phyloP scores from a whole-genome alignment of 2,329 filamentous ascomycete species.

The Niveomyces coronatus region DNA sequence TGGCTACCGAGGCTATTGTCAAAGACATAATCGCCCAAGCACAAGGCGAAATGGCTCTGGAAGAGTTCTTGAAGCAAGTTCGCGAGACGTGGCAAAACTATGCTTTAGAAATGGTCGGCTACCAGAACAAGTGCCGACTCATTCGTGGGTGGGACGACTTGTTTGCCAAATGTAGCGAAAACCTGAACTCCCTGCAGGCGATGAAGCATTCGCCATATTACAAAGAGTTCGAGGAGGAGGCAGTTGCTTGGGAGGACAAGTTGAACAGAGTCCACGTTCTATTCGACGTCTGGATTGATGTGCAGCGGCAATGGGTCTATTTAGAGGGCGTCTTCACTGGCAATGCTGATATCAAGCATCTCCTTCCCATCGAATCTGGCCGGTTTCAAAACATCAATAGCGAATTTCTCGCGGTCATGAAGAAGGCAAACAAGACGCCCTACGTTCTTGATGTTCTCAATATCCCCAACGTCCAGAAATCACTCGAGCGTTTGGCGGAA shows the following conservation, averaged over 20 bases:
- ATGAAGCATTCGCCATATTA: constrained; percentile 99
- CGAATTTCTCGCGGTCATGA: constrained; percentile 98
- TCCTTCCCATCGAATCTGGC: constrained; percentile 90
- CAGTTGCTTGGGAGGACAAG: constrained; percentile 94
- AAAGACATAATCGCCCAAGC: constrained; percentile 91
- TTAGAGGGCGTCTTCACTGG: constrained; percentile 97
- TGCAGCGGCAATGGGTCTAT: constrained; percentile 99
- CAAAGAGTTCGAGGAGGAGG: constrained; percentile 98
- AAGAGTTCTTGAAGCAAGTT: constrained; percentile 94
- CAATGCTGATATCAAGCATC: constrained; percentile 96
- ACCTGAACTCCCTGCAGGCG: constrained; percentile 91
- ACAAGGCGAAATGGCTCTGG: constrained; percentile 94
- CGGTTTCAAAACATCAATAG: constrained; percentile 99
- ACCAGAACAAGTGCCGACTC: constrained; percentile 95
- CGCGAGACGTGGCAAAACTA: constrained; percentile 97
- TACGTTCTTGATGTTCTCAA: constrained; percentile 93
- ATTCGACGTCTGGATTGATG: constrained; percentile 99
- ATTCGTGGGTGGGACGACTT: constrained; percentile 98
- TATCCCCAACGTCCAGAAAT: constrained; percentile 93
- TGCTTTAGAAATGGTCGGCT: constrained; percentile 85
- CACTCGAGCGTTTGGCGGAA: constrained; percentile 89
- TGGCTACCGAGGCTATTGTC: constrained; percentile 77
- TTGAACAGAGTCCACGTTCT: constrained; percentile 93
- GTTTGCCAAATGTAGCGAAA: constrained; percentile 96
- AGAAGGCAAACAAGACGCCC: constrained; percentile 95